Evolutionary conservation across 2,329 filamentous ascomycete species (phyloP).

Genomic region (Colletotrichum neosansevieriae): DNA sequence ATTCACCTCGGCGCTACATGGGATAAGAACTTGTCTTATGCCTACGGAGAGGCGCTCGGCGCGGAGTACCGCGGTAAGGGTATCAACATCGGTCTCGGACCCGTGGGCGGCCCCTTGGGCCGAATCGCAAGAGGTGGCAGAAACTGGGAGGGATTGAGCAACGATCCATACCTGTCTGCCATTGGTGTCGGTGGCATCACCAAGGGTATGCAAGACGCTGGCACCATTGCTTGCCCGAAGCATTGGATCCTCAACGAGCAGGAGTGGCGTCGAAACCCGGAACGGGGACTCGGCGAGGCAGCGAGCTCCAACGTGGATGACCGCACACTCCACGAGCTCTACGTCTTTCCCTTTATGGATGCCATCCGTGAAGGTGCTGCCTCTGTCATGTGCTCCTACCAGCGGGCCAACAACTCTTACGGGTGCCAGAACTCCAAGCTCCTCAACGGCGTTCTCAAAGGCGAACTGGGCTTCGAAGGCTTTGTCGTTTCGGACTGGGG

Average conservation of each 20-base stretch:
- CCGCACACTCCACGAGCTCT: conserved; percentile 75
- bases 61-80: conserved; percentile 50
- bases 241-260: conserved; percentile 79
- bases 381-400: conserved; percentile 81
- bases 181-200: conserved; percentile 72
- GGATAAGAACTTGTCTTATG: conserved; percentile 80
- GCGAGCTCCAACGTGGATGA: conserved; percentile 72
- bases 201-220: conserved; percentile 63
- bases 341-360: conserved; percentile 77
- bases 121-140: conserved; percentile 79
- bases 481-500: conserved; percentile 77
- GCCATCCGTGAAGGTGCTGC: conserved; percentile 75
- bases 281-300: conserved; percentile 55
- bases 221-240: conserved; percentile 56
- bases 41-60: conserved; percentile 76
- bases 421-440: conserved; percentile 73
- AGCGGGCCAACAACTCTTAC: conserved; percentile 77
- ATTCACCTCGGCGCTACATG: conserved; percentile 84
- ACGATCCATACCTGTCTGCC: conserved; percentile 80
- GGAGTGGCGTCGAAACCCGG: conserved; percentile 67
- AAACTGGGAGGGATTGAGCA: conserved; percentile 87
- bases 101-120: conserved; percentile 80
- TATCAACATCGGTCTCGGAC: conserved; percentile 48
- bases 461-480: conserved; percentile 79
- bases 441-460: conserved; percentile 74